These are phyloP conservation scores for Verruconis gallopava DNA, from an alignment of 2,329 filamentous ascomycete species.

Conservation along the genomic window DNA sequence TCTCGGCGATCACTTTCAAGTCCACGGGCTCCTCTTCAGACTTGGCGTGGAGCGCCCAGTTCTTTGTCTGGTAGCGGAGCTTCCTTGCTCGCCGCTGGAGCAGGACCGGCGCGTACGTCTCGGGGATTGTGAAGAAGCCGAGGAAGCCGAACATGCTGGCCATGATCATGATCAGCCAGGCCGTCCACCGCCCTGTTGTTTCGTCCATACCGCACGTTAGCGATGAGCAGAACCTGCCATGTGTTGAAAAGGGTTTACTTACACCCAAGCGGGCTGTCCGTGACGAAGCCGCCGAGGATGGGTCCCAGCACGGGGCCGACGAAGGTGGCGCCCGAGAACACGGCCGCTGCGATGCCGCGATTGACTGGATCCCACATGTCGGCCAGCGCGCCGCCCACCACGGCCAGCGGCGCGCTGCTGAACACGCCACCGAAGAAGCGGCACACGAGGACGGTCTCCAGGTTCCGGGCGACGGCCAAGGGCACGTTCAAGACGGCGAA, in stretches of 20 bases:
- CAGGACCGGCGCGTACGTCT: conserved; percentile 38
- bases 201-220: no score
- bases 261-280: conserved; percentile 38
- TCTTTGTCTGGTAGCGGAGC: conserved; percentile 35
- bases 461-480: conserved; percentile 39
- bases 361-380: conserved; percentile 38
- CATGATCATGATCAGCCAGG: conserved; percentile 42
- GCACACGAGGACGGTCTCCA: conserved; percentile 40
- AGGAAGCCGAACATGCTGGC: conserved; percentile 21
- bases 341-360: conserved; percentile 32
- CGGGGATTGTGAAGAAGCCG: conserved; percentile 35
- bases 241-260: no score
- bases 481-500: conserved; percentile 44
- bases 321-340: conserved; percentile 35
- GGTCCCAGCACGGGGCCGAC: conserved; percentile 35
- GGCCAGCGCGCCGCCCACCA: conserved; percentile 36
- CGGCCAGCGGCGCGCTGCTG: conserved; percentile 37
- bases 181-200: conserved; percentile 47
- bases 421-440: conserved; percentile 43
- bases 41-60: conserved; percentile 34
- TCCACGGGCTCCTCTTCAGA: conserved; percentile 30
- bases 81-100: conserved; percentile 35
- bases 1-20: conserved; percentile 25
- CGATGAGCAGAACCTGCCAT: no score
- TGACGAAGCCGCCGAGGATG: conserved; percentile 38